Base-by-base conservation (phyloP, 2,329 filamentous ascomycete genomes). In the Penicillium sp. region DNA sequence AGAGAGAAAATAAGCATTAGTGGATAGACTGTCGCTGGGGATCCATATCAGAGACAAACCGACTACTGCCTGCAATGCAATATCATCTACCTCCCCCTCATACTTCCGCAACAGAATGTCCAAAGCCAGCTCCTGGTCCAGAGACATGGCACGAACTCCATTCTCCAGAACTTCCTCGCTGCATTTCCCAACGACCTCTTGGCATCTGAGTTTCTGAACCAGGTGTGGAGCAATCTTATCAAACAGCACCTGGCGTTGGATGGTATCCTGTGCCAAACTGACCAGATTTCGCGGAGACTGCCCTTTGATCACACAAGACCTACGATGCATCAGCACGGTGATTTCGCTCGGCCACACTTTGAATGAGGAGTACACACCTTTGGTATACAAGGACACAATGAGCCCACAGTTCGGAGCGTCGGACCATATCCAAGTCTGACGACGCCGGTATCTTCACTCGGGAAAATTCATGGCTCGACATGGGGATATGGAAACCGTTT, bases 391-490 rank as follows among this genome's bases (percentile, higher is more conserved):
- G 63, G 8, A 75, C 63, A 48, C 71, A 72, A 52, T 74, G 71
- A 5, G 71, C 72, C 75, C 75, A 76, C 0, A 75, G 62, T 38
- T 75, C 72, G 0, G 73, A 70, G 1, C 73, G 69, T 31, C 68
- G 68, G 34, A 62, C 60, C 35, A 75, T 66, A 40, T 76, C 74
- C 4, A 63, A 60, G n/a, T 72, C 70, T 1, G 66, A 68, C 3
- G 66, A 62, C 0, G 63, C 61, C 5, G 65, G 63, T 9, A 70
- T 62, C 38, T 68, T 72, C 15, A 66, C 63, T 37, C 68, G 69
- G 12, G 68, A 70, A 49, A 76, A 77, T 29, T 77, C 75, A 50
- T 77, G 73, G 51, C 71, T 73, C 3, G 73, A 72, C 60, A 74
- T 69, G 0, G 75, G 75, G 8, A 76, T 71, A 54, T 77, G 75